Base-by-base conservation (phyloP, 352 stramenopile species). In the Globisporangium camurandrum region DNA sequence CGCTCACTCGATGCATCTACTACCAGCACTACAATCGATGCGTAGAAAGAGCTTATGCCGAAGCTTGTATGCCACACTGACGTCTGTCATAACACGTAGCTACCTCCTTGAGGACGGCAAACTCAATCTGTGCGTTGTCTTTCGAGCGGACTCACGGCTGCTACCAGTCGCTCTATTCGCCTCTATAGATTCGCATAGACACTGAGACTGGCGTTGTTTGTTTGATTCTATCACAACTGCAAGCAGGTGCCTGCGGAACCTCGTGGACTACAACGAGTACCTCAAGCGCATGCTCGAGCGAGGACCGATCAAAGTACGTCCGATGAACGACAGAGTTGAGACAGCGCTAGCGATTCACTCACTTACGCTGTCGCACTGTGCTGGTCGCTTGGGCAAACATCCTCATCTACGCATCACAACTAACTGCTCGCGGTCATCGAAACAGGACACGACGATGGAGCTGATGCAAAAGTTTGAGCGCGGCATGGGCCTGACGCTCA, bases 41-140 rank as follows among this genome's bases (percentile, higher is more conserved):
- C n/a, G n/a, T n/a, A n/a, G n/a, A n/a, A n/a, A n/a, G n/a, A n/a
- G 14, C 23, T 46, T 19, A 37, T 4, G 17, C 23, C 5, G 16
- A 42, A 24, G 14, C 24, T 6, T 43, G 38, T 10, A 49, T n/a
- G 28, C 23, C n/a, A n/a, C n/a, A n/a, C n/a, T n/a, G n/a, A n/a
- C n/a, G n/a, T n/a, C n/a, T n/a, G n/a, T n/a, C n/a, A n/a, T n/a
- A n/a, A n/a, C 36, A 1, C 4, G 38, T 4, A 91, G 86, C 46
- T 96, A 87, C 44, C 62, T 96, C 2, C 68, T 96, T 11, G 87
- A 96, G 61, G 87, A 96, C 52, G 87, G 86, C 20, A 96, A 96
- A 40, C 64, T 96, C 40, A 96, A 96, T 51, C 42, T 96, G 62
- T 96, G 67, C 3, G 69, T 52, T 16, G 3, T 2, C 4, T n/a